phyloP scores from a whole-genome alignment of 768 basidiomycete genomes.

The Termitomyces sp. region DNA sequence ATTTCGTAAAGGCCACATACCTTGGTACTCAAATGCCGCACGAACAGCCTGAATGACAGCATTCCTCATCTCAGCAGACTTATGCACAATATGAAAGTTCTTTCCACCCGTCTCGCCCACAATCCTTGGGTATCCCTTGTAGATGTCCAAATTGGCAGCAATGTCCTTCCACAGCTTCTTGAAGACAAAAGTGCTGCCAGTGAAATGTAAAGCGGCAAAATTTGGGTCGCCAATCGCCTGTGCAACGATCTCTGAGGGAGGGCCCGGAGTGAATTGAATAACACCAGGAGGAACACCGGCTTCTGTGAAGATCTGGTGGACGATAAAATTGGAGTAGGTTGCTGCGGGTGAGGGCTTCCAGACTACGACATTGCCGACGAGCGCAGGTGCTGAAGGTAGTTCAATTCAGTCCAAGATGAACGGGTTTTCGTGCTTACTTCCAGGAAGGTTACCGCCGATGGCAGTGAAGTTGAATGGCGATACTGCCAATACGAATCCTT shows the following conservation, averaged over 20 bases:
- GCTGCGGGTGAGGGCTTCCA: constrained; percentile 99
- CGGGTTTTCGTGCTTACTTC: constrained; percentile 20
- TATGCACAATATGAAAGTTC: constrained; percentile 95
- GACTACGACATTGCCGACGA: constrained; percentile 91
- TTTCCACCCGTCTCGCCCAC: constrained; percentile 99
- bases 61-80: constrained; percentile 79
- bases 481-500: constrained; percentile 96
- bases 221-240: constrained; percentile 73
- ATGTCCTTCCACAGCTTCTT: constrained; percentile 97
- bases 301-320: constrained; percentile 87
- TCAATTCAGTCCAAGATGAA: neutral
- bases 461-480: constrained; percentile 99
- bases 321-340: constrained; percentile 90
- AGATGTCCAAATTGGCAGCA: constrained; percentile 79
- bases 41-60: constrained; percentile 88
- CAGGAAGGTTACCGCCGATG: constrained; percentile 93
- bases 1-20: constrained; percentile 25
- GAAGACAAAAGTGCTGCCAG: constrained; percentile 93
- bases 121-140: constrained; percentile 87
- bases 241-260: constrained; percentile 77
- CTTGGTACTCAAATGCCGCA: constrained; percentile 94
- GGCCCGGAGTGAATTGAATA: constrained; percentile 94
- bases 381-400: constrained; percentile 60
- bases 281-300: constrained; percentile 93
- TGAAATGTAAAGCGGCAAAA: constrained; percentile 94